Percentiles rank a stretch among this genome's conserved stretches.
phyloP scores from a whole-genome alignment of 2,329 filamentous ascomycete species.

The Ascochyta koolunga region DNA sequence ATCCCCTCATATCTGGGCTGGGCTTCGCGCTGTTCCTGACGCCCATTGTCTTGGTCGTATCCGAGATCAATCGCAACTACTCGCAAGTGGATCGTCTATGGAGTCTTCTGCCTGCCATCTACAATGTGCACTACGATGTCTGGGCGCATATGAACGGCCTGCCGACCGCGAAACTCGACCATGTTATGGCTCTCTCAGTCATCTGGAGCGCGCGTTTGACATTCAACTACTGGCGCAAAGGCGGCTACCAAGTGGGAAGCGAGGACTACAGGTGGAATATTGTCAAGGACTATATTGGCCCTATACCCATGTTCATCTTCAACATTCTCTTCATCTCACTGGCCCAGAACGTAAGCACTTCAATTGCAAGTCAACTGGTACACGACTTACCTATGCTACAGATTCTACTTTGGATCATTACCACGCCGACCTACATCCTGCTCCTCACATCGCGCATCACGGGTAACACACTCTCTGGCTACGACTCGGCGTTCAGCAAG shows the following conservation, averaged over 20 bases:
- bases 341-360: constrained; percentile 63
- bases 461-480: constrained; percentile 52
- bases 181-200: constrained; percentile 70
- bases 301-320: constrained; percentile 76
- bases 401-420: constrained; percentile 78
- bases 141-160: constrained; percentile 81
- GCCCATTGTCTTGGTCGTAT: constrained; percentile 72
- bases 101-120: constrained; percentile 87
- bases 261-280: constrained; percentile 96
- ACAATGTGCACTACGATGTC: constrained; percentile 81
- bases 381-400: constrained; percentile 40
- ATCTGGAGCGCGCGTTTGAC: constrained; percentile 92
- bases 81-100: constrained; percentile 95
- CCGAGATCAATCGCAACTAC: constrained; percentile 90
- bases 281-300: constrained; percentile 69
- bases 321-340: constrained; percentile 90
- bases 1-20: constrained; percentile 79
- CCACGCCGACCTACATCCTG: constrained; percentile 82
- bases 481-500: constrained; percentile 65
- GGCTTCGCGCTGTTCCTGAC: constrained; percentile 74
- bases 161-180: constrained; percentile 72
- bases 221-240: constrained; percentile 96
- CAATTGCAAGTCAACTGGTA: background rate
- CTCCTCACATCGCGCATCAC: constrained; percentile 73
- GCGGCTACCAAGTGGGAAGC: constrained; percentile 84